Conservation (phyloP, 2,329 filamentous ascomycete species). For the Aschersonia sp. region DNA sequence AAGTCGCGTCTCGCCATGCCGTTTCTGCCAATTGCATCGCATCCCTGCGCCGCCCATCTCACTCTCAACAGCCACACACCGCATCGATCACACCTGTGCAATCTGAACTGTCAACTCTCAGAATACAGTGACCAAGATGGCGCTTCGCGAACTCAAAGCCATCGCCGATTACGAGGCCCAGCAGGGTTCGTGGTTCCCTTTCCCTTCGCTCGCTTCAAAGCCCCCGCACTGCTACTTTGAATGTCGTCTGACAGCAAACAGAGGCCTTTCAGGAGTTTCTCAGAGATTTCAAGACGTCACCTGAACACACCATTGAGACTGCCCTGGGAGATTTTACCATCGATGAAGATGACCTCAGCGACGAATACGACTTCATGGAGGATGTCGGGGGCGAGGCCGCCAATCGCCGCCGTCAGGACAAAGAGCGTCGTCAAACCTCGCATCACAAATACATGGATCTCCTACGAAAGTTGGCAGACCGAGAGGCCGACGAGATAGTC, state of each 20-base stretch:
- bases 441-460: slow-evolving; percentile 81
- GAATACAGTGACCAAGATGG: slow-evolving; percentile 40
- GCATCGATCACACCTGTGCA: background rate
- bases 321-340: slow-evolving; percentile 76
- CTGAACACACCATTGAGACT: slow-evolving; percentile 56
- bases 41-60: background rate
- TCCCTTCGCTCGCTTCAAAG: too few species aligned
- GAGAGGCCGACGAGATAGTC: slow-evolving; percentile 59
- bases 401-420: slow-evolving; percentile 32
- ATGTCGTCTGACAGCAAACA: slow-evolving; percentile 17
- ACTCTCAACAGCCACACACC: background rate
- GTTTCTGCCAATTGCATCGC: background rate
- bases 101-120: background rate
- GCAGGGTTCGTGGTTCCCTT: slow-evolving; percentile 42
- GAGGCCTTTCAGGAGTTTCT: slow-evolving; percentile 81
- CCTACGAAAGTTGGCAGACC: slow-evolving; percentile 75
- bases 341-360: slow-evolving; percentile 71
- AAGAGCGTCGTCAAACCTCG: slow-evolving; percentile 35
- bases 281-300: slow-evolving; percentile 70
- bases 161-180: slow-evolving; percentile 82
- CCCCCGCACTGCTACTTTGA: too few species aligned
- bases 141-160: slow-evolving; percentile 65
- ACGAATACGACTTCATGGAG: slow-evolving; percentile 90
- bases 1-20: slow-evolving; percentile 14
- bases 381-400: slow-evolving; percentile 54